Conservation (phyloP, 345 rosid species). For the Pelargonium nanum region DNA sequence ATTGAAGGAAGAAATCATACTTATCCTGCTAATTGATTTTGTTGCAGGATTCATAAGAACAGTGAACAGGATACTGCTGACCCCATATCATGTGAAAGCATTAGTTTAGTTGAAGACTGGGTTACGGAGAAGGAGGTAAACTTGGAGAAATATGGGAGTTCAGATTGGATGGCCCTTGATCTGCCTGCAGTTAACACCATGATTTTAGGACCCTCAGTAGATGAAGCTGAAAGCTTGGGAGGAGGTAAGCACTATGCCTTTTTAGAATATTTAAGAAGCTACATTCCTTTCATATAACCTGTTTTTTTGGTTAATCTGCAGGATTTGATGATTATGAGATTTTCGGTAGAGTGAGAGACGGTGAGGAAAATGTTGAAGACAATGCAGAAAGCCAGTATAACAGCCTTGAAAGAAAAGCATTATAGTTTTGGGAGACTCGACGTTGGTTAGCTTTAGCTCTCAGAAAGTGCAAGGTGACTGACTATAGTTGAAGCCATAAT, state of each 20-base stretch:
- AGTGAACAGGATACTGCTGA: slow-evolving; percentile 30
- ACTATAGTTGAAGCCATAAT: neutral
- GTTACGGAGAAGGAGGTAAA: slow-evolving; percentile 36
- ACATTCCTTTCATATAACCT: neutral
- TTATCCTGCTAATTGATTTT: slow-evolving; percentile 8
- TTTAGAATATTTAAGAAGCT: slow-evolving; percentile 1
- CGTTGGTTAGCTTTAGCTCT: neutral
- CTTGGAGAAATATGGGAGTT: slow-evolving; percentile 38
- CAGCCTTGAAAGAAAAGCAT: neutral
- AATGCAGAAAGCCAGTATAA: slow-evolving; percentile 6
- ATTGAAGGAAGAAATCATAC: neutral
- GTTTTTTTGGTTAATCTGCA: slow-evolving; percentile 20
- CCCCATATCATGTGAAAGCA: slow-evolving; percentile 39
- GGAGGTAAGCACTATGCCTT: slow-evolving; percentile 37
- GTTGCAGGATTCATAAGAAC: slow-evolving; percentile 23
- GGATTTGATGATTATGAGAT: slow-evolving; percentile 78
- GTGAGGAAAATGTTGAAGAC: slow-evolving; percentile 27
- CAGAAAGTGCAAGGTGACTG: neutral
- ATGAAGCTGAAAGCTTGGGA: slow-evolving; percentile 52
- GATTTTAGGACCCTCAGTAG: slow-evolving; percentile 30
- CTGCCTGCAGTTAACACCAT: slow-evolving; percentile 25
- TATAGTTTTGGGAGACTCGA: neutral
- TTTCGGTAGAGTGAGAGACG: slow-evolving; percentile 36
- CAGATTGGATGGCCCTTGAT: slow-evolving; percentile 69
- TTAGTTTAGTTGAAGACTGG: slow-evolving; percentile 65